Base-by-base conservation (phyloP, 192 early-diverging fungal species). In the Coemansia sp. region DNA sequence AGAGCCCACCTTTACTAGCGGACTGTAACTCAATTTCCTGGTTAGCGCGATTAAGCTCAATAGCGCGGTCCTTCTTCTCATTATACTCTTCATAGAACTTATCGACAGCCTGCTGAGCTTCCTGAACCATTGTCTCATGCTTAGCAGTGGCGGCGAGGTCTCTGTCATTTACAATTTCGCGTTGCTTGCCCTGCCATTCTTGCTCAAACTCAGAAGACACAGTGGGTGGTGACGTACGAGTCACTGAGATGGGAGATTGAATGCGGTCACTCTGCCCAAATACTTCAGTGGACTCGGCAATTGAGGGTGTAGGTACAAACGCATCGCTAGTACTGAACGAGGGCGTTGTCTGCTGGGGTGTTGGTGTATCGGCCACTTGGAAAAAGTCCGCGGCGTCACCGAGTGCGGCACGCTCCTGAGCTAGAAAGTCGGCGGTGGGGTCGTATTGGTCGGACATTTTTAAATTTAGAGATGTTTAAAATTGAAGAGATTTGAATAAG, bases 11-110 rank as follows among this genome's bases (percentile, higher is more conserved):
- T 24, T 87, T 87, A 47, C 76, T 84, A 1, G 87, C 85, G 22
- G 88, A 70, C 65, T 87, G 86, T 4, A 78, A 34, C 51, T 87
- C 86, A 24, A 84, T 71, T 42, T 78, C 79, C 75, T 87, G 79
- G 54, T 63, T 76, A 20, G 82, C 82, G 24, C 86, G 69, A 82
- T 92, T 92, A 67, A 89, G 82, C 67, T 86, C 80, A 34, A 92
- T 87, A 1, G 89, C 83, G 46, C 84, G 86, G 41, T 89, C 86
- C 67, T 88, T 90, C 79, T 87, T 91, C 72, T 89, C 88, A 55
- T 94, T 94, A 51, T 94, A 94, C 64, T 92, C 93, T 55, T 90
- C 90, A 70, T 94, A 94, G 74, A 92, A 94, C 68, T 86, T 84
- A 72, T 94, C 93, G 70, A 94, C 89, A 20, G 86, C 85, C 42